These are phyloP conservation scores for Laburnicola sp. DNA, from an alignment of 2,329 filamentous ascomycete species.

Conservation along the genomic window DNA sequence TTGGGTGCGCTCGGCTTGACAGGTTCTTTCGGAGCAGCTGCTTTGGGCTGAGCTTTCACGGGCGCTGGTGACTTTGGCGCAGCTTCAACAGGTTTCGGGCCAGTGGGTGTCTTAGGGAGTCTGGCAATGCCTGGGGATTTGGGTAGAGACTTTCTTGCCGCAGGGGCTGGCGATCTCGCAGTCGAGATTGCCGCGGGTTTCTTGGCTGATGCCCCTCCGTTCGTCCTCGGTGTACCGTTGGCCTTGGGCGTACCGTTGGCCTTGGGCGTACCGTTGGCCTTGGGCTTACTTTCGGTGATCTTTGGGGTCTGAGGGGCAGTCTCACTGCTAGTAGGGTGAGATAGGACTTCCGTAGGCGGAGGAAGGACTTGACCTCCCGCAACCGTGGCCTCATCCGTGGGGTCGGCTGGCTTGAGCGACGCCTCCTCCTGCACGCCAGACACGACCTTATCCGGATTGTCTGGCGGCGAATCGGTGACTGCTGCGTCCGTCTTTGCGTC, in stretches of 20 bases:
- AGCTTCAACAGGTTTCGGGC: constrained; percentile 26
- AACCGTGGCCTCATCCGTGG: constrained; percentile 44
- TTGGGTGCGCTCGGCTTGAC: constrained; percentile 27
- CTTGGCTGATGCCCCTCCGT: constrained; percentile 31
- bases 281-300: constrained; percentile 16
- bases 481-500: constrained; percentile 1
- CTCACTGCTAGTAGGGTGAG: constrained; percentile 14
- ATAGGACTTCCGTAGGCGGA: constrained; percentile 32
- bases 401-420: constrained; percentile 46
- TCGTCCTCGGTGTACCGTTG: constrained; percentile 26
- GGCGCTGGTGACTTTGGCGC: constrained; percentile 23
- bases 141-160: constrained; percentile 36
- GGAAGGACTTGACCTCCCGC: constrained; percentile 45
- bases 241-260: constrained; percentile 25
- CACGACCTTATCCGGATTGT: constrained; percentile 50
- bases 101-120: constrained; percentile 35
- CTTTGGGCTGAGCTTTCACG: constrained; percentile 15
- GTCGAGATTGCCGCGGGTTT: constrained; percentile 41
- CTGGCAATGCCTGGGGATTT: constrained; percentile 24
- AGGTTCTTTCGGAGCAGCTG: constrained; percentile 28
- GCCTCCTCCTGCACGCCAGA: constrained; percentile 49
- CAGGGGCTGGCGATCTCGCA: constrained; percentile 29
- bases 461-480: constrained; percentile 12
- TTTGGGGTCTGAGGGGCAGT: constrained; percentile 17
- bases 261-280: constrained; percentile 24